Percentiles rank a stretch among this genome's conserved stretches.
Evolutionary conservation across 1,284 basidiomycete species (phyloP).

Genomic region (Takashimella tepidaria): DNA sequence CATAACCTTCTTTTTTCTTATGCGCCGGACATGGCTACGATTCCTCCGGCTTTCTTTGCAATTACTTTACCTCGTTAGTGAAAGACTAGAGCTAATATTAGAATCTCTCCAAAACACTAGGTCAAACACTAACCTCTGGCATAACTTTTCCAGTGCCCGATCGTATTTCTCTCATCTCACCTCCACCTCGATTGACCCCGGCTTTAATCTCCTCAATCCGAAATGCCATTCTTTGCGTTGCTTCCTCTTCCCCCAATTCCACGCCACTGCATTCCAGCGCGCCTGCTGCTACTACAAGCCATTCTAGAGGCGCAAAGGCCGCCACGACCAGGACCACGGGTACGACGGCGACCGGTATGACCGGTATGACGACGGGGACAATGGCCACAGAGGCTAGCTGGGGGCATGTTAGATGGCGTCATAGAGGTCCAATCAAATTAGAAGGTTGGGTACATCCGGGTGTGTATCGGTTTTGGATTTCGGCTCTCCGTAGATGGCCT

Average conservation of each 20-base stretch:
- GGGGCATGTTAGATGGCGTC: constrained; percentile 7
- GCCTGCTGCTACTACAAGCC: not conserved
- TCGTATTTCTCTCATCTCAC: constrained; percentile 38
- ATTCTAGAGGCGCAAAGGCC: constrained; percentile 1
- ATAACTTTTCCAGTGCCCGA: constrained; percentile 32
- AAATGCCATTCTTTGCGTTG: constrained; percentile 21
- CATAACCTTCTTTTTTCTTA: constrained; percentile 38
- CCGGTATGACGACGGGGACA: not conserved
- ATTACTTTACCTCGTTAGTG: constrained; percentile 40
- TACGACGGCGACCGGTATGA: not conserved
- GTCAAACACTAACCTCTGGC: no score
- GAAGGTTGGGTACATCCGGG: constrained; percentile 44
- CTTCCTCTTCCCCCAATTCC: not conserved
- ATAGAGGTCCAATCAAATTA: constrained; percentile 28
- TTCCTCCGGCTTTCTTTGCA: constrained; percentile 38
- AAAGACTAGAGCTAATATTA: no score
- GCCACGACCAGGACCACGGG: no score
- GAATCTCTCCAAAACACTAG: no score
- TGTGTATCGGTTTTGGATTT: constrained; percentile 42
- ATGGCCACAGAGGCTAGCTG: not conserved
- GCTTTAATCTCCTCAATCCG: constrained; percentile 34
- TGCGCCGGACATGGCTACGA: constrained; percentile 10
- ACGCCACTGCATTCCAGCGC: constrained; percentile 6
- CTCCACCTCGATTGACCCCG: constrained; percentile 27
- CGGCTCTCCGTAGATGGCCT: constrained; percentile 36